Conservation (phyloP, 306 rosid genomes). For the Ammopiptanthus mongolicus region DNA sequence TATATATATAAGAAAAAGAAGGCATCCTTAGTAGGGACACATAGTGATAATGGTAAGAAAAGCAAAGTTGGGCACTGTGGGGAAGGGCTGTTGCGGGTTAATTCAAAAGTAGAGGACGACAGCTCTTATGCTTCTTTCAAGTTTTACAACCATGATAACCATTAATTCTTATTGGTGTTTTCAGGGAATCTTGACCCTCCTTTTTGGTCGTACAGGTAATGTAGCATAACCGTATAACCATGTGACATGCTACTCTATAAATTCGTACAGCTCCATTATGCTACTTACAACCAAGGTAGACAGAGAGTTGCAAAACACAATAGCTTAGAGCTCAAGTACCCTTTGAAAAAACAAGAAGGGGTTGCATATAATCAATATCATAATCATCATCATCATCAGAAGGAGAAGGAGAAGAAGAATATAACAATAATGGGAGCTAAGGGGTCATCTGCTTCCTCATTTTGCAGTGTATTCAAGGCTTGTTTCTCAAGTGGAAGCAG, state of each 20-base stretch:
- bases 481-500: conserved; percentile 49
- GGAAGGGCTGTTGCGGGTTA: conserved; percentile 20
- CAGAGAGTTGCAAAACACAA: neutral
- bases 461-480: conserved; percentile 48
- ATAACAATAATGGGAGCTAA: conserved; percentile 36
- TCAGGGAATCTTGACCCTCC: conserved; percentile 35
- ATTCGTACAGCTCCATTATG: neutral
- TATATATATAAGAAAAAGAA: conserved; percentile 27
- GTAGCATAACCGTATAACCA: neutral
- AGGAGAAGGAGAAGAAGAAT: neutral
- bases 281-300: conserved; percentile 3
- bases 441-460: conserved; percentile 42
- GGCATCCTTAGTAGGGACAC: conserved; percentile 35
- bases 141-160: conserved; percentile 23
- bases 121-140: conserved; percentile 28
- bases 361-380: neutral
- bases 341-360: neutral
- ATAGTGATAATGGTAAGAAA: conserved; percentile 16
- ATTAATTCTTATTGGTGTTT: conserved; percentile 13
- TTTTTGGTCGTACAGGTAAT: neutral
- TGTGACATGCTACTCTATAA: conserved; percentile 32
- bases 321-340: neutral
- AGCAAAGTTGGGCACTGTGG: conserved; percentile 11
- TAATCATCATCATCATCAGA: neutral
- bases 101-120: conserved; percentile 47